Percentiles rank a stretch among this genome's conserved stretches.
phyloP scores from a whole-genome alignment of 1,139 yeast species.

The Hyphopichia buzzinii region DNA sequence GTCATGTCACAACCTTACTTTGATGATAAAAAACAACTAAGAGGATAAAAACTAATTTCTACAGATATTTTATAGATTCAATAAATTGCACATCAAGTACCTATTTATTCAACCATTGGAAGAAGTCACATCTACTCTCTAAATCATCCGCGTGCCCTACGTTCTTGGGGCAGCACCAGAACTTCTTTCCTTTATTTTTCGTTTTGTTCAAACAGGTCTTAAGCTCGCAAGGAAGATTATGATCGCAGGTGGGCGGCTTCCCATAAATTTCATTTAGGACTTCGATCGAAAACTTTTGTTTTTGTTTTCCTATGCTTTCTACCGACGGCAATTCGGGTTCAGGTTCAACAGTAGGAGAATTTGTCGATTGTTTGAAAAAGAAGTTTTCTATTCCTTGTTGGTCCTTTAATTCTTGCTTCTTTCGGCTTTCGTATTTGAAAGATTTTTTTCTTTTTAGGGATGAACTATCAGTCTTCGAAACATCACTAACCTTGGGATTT shows the following conservation, averaged over 20 bases:
- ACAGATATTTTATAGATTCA: not conserved
- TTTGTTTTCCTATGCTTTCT: not conserved
- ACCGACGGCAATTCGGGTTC: too few relatives aligned
- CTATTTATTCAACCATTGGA: conserved; percentile 31
- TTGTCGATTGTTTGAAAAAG: conserved; percentile 8
- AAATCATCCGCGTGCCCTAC: conserved; percentile 11
- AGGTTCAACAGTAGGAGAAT: not conserved
- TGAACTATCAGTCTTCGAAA: too few relatives aligned
- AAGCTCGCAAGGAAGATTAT: conserved; percentile 46
- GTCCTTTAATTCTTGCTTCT: conserved; percentile 4
- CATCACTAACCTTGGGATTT: too few relatives aligned
- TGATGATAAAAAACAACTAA: not conserved
- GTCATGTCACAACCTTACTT: not conserved
- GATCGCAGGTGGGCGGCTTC: conserved; percentile 50
- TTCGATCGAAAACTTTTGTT: too few relatives aligned
- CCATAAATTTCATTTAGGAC: conserved; percentile 21
- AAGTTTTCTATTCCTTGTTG: conserved; percentile 17
- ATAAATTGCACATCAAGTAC: conserved; percentile 1
- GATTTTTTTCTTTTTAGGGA: conserved; percentile 1
- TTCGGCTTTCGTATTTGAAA: conserved; percentile 9
- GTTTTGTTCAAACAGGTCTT: conserved; percentile 46
- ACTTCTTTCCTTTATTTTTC: conserved; percentile 50
- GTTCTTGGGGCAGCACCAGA: conserved; percentile 54
- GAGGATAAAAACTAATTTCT: not conserved
- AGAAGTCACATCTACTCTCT: conserved; percentile 28